phyloP scores from a whole-genome alignment of 164 flowering plant species.

The Magnolia kwangsiensis region DNA sequence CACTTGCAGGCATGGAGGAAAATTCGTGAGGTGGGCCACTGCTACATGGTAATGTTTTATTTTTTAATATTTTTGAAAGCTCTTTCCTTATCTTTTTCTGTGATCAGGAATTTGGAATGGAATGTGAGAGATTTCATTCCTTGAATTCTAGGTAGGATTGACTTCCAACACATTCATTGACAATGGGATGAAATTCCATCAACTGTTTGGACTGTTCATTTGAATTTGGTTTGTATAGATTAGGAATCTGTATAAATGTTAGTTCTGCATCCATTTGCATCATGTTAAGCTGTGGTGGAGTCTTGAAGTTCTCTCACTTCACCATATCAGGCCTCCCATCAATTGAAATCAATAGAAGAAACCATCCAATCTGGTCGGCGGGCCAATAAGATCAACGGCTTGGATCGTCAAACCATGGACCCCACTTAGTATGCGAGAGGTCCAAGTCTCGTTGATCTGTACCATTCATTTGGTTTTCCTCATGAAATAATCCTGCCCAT shows the following conservation, averaged over 20 bases:
- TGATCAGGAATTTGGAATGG: not conserved
- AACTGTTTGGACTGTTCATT: slow-evolving; percentile 1
- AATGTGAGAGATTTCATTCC: slow-evolving; percentile 9
- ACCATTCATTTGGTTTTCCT: too few species aligned
- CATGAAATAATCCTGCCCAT: too few species aligned
- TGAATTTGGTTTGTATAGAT: not conserved
- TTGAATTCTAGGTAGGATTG: slow-evolving; percentile 27
- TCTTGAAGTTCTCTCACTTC: not conserved
- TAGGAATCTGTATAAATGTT: not conserved
- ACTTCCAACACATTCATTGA: slow-evolving; percentile 27
- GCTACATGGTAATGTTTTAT: slow-evolving; percentile 4
- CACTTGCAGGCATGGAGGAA: slow-evolving; percentile 22
- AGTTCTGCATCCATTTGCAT: not conserved
- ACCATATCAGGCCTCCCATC: not conserved
- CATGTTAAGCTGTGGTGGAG: not conserved
- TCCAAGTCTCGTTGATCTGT: too few species aligned
- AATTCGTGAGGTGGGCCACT: slow-evolving; percentile 26
- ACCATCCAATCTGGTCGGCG: too few species aligned
- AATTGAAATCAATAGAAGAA: not conserved
- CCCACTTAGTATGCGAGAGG: too few species aligned
- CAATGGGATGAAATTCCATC: not conserved
- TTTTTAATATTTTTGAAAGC: slow-evolving; percentile 6
- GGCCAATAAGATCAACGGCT: too few species aligned
- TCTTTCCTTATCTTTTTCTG: not conserved
- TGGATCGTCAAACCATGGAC: too few species aligned